These are phyloP conservation scores for Cardamine occulta DNA, from an alignment of 345 rosid genomes.

Conservation along the genomic window DNA sequence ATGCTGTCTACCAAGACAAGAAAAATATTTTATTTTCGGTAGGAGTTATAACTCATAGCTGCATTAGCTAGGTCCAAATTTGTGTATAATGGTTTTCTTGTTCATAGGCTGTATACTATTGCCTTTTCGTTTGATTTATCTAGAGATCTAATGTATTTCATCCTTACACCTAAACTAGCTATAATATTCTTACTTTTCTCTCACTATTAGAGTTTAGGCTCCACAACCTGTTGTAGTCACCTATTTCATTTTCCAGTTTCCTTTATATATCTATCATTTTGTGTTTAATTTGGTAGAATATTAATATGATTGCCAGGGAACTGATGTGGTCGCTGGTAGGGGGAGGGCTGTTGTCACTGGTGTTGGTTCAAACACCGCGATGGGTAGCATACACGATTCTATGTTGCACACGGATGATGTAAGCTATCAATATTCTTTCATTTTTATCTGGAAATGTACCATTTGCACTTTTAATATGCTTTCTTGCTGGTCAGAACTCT, in stretches of 20 bases:
- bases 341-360: conserved; percentile 96
- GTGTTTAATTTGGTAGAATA: conserved; percentile 19
- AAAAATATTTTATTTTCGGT: conserved; percentile 97
- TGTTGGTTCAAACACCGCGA: conserved; percentile 96
- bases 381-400: conserved; percentile 98
- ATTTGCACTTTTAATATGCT: conserved; percentile 9
- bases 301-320: conserved; percentile 73
- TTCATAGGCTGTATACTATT: conserved; percentile 3
- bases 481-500: conserved; percentile 13
- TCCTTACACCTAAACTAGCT: conserved; percentile 21
- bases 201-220: conserved; percentile 21
- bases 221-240: conserved; percentile 2
- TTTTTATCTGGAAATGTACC: conserved; percentile 16
- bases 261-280: not conserved
- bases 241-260: not conserved
- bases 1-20: conserved; percentile 99
- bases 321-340: conserved; percentile 88
- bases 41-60: conserved; percentile 41
- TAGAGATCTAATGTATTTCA: conserved; percentile 15
- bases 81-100: not conserved
- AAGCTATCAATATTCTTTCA: conserved; percentile 41
- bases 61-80: conserved; percentile 22
- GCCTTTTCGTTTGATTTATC: conserved; percentile 5
- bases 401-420: conserved; percentile 95
- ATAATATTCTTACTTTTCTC: conserved; percentile 5